Base-by-base conservation (phyloP, 208 protist genomes). In the Trypanosoma brucei region DNA sequence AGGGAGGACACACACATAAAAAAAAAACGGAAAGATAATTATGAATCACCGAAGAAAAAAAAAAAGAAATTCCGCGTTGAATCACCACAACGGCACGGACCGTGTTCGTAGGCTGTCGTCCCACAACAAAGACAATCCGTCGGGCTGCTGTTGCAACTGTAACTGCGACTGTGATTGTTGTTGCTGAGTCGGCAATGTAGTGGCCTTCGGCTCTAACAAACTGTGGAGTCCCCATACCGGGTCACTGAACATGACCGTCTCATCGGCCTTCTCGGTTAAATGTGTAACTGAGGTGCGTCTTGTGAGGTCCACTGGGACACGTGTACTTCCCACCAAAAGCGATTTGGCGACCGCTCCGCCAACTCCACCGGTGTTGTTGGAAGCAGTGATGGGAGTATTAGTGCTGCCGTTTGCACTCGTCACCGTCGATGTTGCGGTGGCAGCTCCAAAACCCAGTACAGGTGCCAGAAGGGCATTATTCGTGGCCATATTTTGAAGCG, bases 401-500 rank as follows among this genome's bases (percentile, higher is more conserved):
- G 30, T 65, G 48, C 11, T 67, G 31, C 4, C 51, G 8, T 34
- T 58, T 3, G 45, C 34, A 38, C 30, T 53, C 14, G 58, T 53
- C 7, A 33, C 44, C 31, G 61, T 55, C 11, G 49, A 11, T 14
- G 37, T 55, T 22, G 56, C 31, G 30, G 48, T 56, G 37, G 56
- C 13, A 13, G 50, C 9, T 30, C 70, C 55, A 48, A 75, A 65
- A 0, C 70, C 70, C 33, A 75, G 39, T 46, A 70, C 37, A 13
- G 70, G 70, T 8, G 64, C 59, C 6, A 75, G 57, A 33, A 75
- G 70, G 38, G 70, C 70, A 42, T 75, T 75, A 62, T 70, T 75
- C 22, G 70, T 75, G 11, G 70, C 58, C 70, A 75, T 75, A 54
- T 66, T 75, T 34, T 73, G 68, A 52, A 73, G 42, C n/a, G 68